Percentiles rank a stretch among this genome's conserved stretches.
Conservation (phyloP, 106 monocot species). For the Alisma plantagoaquatica region DNA sequence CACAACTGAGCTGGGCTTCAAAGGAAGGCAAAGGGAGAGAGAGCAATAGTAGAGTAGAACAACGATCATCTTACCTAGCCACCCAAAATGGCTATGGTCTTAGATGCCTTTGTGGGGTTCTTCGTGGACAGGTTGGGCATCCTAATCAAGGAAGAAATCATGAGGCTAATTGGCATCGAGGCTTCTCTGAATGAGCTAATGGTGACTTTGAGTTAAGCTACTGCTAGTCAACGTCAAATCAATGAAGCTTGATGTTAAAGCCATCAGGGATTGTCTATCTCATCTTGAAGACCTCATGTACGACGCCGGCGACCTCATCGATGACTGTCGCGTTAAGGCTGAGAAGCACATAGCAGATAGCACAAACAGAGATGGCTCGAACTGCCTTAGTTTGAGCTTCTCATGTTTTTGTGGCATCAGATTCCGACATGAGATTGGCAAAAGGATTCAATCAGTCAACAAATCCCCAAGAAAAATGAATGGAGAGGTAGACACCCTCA, state of each 20-base stretch:
- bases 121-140: neutral
- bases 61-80: too few species aligned
- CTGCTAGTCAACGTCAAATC: conserved; percentile 7
- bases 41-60: too few species aligned
- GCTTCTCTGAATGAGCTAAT: conserved; percentile 9
- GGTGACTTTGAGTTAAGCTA: neutral
- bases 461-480: neutral
- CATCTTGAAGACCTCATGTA: conserved; percentile 15
- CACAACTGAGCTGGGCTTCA: too few species aligned
- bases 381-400: neutral
- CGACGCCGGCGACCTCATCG: conserved; percentile 13
- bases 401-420: neutral
- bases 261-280: neutral
- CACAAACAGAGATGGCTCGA: too few species aligned
- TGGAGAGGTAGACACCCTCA: neutral
- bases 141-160: conserved; percentile 2
- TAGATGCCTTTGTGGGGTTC: neutral
- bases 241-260: neutral
- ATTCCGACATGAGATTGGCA: conserved; percentile 1
- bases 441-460: neutral
- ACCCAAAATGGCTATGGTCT: conserved; percentile 17
- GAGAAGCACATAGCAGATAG: neutral
- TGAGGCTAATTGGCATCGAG: conserved; percentile 1
- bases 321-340: neutral
- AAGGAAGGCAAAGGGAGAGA: too few species aligned